phyloP scores from a whole-genome alignment of 306 rosid genomes.

The Vigna angularis region DNA sequence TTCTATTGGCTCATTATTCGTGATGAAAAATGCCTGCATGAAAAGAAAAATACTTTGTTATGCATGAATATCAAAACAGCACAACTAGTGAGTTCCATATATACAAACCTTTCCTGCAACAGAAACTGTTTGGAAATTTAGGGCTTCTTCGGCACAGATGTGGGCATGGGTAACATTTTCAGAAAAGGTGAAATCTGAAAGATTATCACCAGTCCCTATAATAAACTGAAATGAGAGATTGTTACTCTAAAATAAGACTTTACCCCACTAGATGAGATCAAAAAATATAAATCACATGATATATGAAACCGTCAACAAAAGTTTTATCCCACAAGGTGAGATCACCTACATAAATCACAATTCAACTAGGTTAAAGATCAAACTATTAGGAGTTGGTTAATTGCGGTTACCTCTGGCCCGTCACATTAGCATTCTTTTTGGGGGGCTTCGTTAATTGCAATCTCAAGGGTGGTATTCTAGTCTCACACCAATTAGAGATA shows the following conservation, averaged over 20 bases:
- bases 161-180: conserved; percentile 91
- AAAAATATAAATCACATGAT: conserved; percentile 23
- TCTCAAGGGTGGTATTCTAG: background rate
- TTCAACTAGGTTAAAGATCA: background rate
- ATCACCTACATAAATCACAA: background rate
- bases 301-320: conserved; percentile 11
- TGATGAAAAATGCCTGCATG: conserved; percentile 85
- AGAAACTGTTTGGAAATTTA: conserved; percentile 65
- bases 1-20: conserved; percentile 76
- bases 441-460: background rate
- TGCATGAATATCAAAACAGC: conserved; percentile 34
- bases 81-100: conserved; percentile 32
- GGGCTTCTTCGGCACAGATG: conserved; percentile 85
- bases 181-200: conserved; percentile 75
- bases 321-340: background rate
- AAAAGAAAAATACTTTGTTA: conserved; percentile 40
- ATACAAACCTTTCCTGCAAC: conserved; percentile 88
- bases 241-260: conserved; percentile 57
- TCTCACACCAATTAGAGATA: background rate
- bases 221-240: conserved; percentile 83
- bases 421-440: background rate
- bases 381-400: conserved; percentile 1
- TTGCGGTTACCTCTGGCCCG: background rate
- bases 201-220: conserved; percentile 80
- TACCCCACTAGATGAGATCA: conserved; percentile 8